These are phyloP conservation scores for Mycena indigotica DNA, from an alignment of 768 basidiomycete genomes.

Conservation along the genomic window DNA sequence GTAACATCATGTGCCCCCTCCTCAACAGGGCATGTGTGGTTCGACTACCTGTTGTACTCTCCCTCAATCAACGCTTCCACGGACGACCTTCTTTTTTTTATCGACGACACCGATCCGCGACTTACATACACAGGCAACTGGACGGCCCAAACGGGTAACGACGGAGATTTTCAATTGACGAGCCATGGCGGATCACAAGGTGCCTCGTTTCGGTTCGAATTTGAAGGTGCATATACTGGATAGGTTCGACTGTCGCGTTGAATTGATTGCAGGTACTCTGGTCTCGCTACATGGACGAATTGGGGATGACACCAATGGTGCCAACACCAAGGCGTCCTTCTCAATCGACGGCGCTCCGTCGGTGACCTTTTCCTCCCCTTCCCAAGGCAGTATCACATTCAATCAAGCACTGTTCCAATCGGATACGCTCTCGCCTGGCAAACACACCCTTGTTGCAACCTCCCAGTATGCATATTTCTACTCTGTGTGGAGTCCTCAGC, in stretches of 20 bases:
- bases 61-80: constrained; percentile 21
- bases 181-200: constrained; percentile 20
- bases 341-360: constrained; percentile 25
- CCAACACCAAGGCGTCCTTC: constrained; percentile 21
- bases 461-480: constrained; percentile 10
- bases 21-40: constrained; percentile 19
- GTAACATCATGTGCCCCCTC: constrained; percentile 20
- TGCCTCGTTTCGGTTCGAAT: constrained; percentile 21
- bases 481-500: neutral
- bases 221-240: constrained; percentile 16
- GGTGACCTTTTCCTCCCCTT: constrained; percentile 20
- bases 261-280: constrained; percentile 18
- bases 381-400: constrained; percentile 16
- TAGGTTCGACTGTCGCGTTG: neutral
- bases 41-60: constrained; percentile 29
- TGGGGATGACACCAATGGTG: constrained; percentile 20
- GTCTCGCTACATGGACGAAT: constrained; percentile 25
- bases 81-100: constrained; percentile 20
- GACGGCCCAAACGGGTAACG: constrained; percentile 13
- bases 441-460: constrained; percentile 23
- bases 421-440: constrained; percentile 12
- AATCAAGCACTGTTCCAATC: constrained; percentile 27
- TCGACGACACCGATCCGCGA: constrained; percentile 24
- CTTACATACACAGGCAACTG: constrained; percentile 24
- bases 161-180: constrained; percentile 21